Evolutionary conservation across 371 early-diverging fungal species (phyloP).

Genomic region (Apophysomyces elegans): DNA sequence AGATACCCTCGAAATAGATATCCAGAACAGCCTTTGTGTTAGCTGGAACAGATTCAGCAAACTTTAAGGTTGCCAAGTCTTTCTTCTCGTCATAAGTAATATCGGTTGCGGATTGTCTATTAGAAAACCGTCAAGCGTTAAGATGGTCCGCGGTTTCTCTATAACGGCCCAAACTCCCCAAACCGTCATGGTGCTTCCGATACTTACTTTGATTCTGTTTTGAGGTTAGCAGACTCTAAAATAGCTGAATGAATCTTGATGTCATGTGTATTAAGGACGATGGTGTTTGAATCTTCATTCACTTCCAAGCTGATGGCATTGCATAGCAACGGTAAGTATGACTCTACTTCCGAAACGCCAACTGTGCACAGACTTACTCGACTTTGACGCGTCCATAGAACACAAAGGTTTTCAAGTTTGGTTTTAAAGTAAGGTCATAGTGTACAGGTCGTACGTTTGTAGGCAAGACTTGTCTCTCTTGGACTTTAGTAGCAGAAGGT

Average conservation of each 20-base stretch:
- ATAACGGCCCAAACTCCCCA: not conserved
- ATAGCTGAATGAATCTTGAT: conserved; percentile 55
- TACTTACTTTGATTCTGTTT: conserved; percentile 60
- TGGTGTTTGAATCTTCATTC: conserved; percentile 61
- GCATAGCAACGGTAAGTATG: not conserved
- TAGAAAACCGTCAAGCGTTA: not conserved
- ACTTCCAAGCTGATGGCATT: conserved; percentile 49
- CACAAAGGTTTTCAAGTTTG: conserved; percentile 66
- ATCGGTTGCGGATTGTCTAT: conserved; percentile 68
- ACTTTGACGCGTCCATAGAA: conserved; percentile 72
- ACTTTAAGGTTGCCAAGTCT: conserved; percentile 75
- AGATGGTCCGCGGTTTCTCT: not conserved
- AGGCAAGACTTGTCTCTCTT: conserved; percentile 69
- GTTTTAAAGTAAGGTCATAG: conserved; percentile 72
- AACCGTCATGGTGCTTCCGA: not conserved
- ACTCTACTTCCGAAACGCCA: too few relatives aligned
- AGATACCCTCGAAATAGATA: conserved; percentile 73
- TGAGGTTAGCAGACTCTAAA: conserved; percentile 53
- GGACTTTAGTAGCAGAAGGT: conserved; percentile 21
- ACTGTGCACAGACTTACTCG: conserved; percentile 37
- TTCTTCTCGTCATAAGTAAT: conserved; percentile 68
- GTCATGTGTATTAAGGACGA: conserved; percentile 68
- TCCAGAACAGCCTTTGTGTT: conserved; percentile 71
- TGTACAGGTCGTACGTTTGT: conserved; percentile 74
- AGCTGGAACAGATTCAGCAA: conserved; percentile 66